A percentile compares a stretch with the other conserved stretches of the same genome.
Evolutionary conservation across 2,329 filamentous ascomycete species (phyloP).

Genomic region (Fusarium nisikadoi): DNA sequence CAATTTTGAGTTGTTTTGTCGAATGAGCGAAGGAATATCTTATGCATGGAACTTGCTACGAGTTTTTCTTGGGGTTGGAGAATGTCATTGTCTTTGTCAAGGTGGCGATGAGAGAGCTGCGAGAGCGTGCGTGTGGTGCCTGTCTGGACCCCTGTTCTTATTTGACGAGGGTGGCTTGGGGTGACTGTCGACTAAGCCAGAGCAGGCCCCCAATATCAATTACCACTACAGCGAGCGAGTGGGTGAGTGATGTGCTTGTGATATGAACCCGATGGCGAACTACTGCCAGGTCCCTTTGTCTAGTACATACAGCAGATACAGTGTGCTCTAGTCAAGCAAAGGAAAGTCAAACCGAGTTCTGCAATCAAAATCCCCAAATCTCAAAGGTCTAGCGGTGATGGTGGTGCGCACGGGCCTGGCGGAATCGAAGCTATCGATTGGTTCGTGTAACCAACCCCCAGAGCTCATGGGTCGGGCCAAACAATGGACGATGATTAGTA

Average conservation of each 20-base stretch:
- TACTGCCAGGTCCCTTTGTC: slow-evolving; percentile 14
- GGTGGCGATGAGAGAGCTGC: slow-evolving; percentile 2
- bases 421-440: background rate
- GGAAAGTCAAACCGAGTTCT: background rate
- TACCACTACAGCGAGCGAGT: background rate
- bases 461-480: background rate
- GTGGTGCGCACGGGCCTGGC: slow-evolving; percentile 19
- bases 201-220: background rate
- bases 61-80: background rate
- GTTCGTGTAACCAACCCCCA: background rate
- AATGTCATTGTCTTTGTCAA: background rate
- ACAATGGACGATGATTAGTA: background rate
- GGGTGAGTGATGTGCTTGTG: no score
- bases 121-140: background rate
- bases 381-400: slow-evolving; percentile 19
- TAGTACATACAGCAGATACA: background rate
- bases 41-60: slow-evolving; percentile 4
- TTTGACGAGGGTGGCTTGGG: background rate
- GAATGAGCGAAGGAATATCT: background rate
- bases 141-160: slow-evolving; percentile 16
- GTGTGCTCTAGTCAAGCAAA: background rate
- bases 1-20: background rate
- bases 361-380: background rate
- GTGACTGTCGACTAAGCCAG: background rate
- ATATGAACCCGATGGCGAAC: background rate